These are phyloP conservation scores for Alternaria gansuensis DNA, from an alignment of 2,329 filamentous ascomycete species.

Conservation along the genomic window DNA sequence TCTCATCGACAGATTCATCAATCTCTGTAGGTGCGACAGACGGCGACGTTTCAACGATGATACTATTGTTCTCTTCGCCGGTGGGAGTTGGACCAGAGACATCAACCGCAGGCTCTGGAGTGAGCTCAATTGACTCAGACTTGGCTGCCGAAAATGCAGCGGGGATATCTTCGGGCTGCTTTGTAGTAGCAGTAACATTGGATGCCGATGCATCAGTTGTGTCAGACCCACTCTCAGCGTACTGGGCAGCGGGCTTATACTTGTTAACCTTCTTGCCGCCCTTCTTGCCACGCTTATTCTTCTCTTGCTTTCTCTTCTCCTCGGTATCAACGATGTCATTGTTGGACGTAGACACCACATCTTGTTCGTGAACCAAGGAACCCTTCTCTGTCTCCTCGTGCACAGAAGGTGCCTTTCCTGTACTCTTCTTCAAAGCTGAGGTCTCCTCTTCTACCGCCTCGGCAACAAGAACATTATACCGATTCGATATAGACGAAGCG, in stretches of 20 bases:
- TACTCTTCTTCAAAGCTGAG: neutral
- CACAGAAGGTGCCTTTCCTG: neutral
- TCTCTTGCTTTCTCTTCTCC: neutral
- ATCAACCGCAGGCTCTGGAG: neutral
- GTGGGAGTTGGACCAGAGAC: neutral
- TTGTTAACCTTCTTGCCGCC: neutral
- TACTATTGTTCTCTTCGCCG: neutral
- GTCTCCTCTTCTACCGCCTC: neutral
- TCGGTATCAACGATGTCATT: neutral
- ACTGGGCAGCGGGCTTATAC: neutral
- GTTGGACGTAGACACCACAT: neutral
- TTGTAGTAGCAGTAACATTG: too few relatives aligned
- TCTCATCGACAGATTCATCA: too few relatives aligned
- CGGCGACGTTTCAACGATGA: neutral
- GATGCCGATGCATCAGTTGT: too few relatives aligned
- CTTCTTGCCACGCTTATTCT: conserved; percentile 2
- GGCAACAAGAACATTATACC: neutral
- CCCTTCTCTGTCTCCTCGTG: neutral
- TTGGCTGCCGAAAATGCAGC: neutral
- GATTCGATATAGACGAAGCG: neutral
- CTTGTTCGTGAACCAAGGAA: neutral
- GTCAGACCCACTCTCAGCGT: neutral
- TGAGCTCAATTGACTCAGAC: neutral
- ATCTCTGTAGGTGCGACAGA: neutral
- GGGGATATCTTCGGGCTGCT: neutral